Percentiles rank a stretch among this genome's conserved stretches.
Conservation (phyloP, 1,284 basidiomycete species). For the Singerocomus rubriflavus region DNA sequence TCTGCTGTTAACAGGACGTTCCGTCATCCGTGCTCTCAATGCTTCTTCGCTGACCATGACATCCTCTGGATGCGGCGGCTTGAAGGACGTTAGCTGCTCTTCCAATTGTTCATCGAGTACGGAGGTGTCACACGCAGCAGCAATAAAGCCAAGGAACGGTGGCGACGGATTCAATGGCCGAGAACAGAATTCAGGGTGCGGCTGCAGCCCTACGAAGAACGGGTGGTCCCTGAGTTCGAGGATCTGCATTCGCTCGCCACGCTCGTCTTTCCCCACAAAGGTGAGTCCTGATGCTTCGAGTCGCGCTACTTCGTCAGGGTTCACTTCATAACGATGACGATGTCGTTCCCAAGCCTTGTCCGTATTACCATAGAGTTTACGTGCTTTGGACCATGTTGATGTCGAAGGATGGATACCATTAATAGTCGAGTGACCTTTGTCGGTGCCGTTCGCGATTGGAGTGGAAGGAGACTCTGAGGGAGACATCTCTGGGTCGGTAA, state of each 20-base stretch:
- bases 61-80: conserved; percentile 49
- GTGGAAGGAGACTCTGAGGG: conserved; percentile 11
- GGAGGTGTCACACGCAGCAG: conserved; percentile 63
- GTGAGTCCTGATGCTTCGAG: conserved; percentile 71
- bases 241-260: conserved; percentile 97
- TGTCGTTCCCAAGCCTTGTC: conserved; percentile 95
- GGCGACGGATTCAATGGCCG: conserved; percentile 98
- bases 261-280: conserved; percentile 95
- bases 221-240: conserved; percentile 91
- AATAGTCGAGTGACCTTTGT: conserved; percentile 14
- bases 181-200: conserved; percentile 98
- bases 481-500: conserved; percentile 12
- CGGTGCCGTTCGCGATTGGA: conserved; percentile 6
- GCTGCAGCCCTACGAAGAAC: conserved; percentile 93
- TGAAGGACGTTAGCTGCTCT: conserved; percentile 52
- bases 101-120: conserved; percentile 78
- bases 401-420: conserved; percentile 35
- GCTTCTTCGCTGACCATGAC: conserved; percentile 48
- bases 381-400: conserved; percentile 63
- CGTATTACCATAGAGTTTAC: conserved; percentile 84
- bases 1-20: conserved; percentile 27
- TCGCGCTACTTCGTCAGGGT: conserved; percentile 80
- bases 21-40: conserved; percentile 35
- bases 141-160: conserved; percentile 94
- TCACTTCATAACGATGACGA: conserved; percentile 96